Evolutionary conservation across 1,139 yeast genomes (phyloP).

Genomic region (Candida albicans): DNA sequence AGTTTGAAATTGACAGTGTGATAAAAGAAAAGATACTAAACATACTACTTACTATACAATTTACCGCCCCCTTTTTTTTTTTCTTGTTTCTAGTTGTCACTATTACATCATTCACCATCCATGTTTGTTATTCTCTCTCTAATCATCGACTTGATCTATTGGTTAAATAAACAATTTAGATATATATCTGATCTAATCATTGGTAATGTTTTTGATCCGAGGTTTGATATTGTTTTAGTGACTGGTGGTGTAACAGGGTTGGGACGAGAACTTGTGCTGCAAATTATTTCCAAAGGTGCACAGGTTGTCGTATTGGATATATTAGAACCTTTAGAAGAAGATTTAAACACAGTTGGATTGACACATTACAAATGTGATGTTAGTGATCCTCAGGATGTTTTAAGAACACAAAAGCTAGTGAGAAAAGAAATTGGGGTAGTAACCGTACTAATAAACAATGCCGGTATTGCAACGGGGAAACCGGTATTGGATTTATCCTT

Average conservation of each 20-base stretch:
- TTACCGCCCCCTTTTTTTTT: no score
- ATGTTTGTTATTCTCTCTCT: conserved; percentile 7
- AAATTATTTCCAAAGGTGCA: conserved; percentile 41
- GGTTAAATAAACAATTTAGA: conserved; percentile 31
- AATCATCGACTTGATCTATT: conserved; percentile 10
- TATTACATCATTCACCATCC: background rate
- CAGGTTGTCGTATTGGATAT: conserved; percentile 68
- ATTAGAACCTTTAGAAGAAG: conserved; percentile 32
- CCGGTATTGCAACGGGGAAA: conserved; percentile 69
- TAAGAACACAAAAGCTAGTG: conserved; percentile 36
- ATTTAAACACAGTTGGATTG: conserved; percentile 40
- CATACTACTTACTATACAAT: no score
- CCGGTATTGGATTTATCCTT: conserved; percentile 52
- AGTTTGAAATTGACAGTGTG: no score
- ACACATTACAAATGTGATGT: conserved; percentile 69
- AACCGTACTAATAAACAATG: conserved; percentile 75
- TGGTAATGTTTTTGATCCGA: conserved; percentile 53
- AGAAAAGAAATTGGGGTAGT: conserved; percentile 54
- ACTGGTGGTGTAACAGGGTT: conserved; percentile 85
- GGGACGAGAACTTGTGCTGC: conserved; percentile 60
- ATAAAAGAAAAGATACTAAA: no score
- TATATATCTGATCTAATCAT: conserved; percentile 36
- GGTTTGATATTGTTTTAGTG: conserved; percentile 60
- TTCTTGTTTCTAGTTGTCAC: no score
- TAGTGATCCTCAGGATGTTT: conserved; percentile 46